Percentiles rank a stretch among this genome's conserved stretches.
phyloP scores from a whole-genome alignment of 2,329 filamentous ascomycete genomes.

The Mycosphaerelloides madeirae region DNA sequence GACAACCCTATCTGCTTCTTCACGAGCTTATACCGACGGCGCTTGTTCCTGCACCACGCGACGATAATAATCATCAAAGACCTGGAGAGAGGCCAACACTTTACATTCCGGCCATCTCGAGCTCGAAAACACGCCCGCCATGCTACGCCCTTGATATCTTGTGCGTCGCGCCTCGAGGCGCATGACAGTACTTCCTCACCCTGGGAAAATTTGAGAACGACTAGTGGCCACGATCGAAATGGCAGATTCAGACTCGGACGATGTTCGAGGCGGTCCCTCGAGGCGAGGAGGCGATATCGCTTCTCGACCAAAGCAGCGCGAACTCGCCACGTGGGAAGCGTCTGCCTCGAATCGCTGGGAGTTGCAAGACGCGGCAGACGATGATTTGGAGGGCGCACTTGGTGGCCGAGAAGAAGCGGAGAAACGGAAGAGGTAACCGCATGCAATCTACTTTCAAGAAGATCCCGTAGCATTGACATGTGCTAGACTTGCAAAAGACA shows the following conservation, averaged over 20 bases:
- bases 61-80: too few species aligned
- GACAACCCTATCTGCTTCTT: not conserved
- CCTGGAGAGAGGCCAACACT: too few species aligned
- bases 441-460: not conserved
- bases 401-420: constrained; percentile 35
- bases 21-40: not conserved
- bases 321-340: constrained; percentile 33
- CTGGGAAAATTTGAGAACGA: too few species aligned
- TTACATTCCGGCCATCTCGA: too few species aligned
- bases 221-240: too few species aligned
- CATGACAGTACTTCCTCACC: too few species aligned
- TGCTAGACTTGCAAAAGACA: constrained; percentile 75
- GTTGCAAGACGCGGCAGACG: constrained; percentile 32
- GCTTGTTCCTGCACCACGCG: too few species aligned
- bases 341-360: constrained; percentile 29
- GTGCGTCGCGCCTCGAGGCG: too few species aligned
- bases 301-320: constrained; percentile 25
- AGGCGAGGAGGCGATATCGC: constrained; percentile 19
- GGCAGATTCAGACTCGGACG: constrained; percentile 28
- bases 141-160: too few species aligned
- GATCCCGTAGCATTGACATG: constrained; percentile 4
- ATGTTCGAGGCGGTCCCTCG: not conserved
- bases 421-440: constrained; percentile 29
- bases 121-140: too few species aligned
- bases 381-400: constrained; percentile 31